Evolutionary conservation across 495 filamentous ascomycete genomes (phyloP).

Genomic region (Hypoxylon rickii): DNA sequence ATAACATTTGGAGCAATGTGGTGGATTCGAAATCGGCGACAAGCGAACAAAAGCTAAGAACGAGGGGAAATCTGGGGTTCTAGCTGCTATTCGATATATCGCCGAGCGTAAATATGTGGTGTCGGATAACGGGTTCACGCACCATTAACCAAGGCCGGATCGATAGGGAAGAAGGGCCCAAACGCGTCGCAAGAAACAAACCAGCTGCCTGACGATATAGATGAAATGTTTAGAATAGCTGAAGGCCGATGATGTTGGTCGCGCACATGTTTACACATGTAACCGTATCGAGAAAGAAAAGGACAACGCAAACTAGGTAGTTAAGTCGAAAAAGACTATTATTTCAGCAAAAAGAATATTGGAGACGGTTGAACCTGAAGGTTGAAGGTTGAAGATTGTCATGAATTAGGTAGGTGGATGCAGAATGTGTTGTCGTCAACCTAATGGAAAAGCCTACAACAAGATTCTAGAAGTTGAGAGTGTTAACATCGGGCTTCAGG

Average conservation of each 20-base stretch:
- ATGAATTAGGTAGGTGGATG: conserved; percentile 1
- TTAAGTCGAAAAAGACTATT: too few relatives aligned
- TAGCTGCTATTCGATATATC: neutral
- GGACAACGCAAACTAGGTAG: too few relatives aligned
- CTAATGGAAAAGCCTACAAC: conserved; percentile 8
- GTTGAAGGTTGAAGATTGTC: conserved; percentile 4
- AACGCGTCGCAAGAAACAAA: too few relatives aligned
- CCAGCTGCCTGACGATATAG: too few relatives aligned
- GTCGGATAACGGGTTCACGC: too few relatives aligned
- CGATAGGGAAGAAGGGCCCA: too few relatives aligned
- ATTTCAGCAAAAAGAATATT: too few relatives aligned
- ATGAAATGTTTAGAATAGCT: too few relatives aligned
- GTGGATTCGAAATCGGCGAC: neutral
- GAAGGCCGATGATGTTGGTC: too few relatives aligned
- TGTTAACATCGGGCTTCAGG: neutral
- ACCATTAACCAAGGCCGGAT: too few relatives aligned
- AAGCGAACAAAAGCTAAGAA: neutral
- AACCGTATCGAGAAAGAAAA: too few relatives aligned
- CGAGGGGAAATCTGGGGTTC: neutral
- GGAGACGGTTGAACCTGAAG: conserved; percentile 11
- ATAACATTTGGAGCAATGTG: neutral
- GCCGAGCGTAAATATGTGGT: neutral
- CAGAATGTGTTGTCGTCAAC: conserved; percentile 5
- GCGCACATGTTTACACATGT: too few relatives aligned
- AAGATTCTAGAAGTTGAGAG: neutral